phyloP scores from a whole-genome alignment of 202 grass and related monocot species.

The Eragrostis tef region DNA sequence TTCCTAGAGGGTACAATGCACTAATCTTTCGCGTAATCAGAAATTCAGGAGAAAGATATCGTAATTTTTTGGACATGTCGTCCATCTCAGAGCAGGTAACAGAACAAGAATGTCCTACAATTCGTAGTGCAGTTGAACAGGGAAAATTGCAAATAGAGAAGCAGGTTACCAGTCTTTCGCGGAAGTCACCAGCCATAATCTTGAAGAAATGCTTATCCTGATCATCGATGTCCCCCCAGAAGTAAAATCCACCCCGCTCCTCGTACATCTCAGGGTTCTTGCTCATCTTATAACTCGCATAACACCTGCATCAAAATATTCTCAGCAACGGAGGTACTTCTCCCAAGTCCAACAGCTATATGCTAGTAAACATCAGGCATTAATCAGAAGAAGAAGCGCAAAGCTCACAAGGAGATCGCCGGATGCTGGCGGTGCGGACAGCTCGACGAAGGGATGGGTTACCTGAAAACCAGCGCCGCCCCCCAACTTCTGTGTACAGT shows the following conservation, averaged over 20 bases:
- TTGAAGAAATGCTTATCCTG: background rate
- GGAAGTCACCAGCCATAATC: conserved; percentile 1
- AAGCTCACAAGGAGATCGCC: background rate
- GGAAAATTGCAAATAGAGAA: background rate
- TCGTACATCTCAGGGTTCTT: background rate
- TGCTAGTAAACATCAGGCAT: background rate
- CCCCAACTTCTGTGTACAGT: no score
- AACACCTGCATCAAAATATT: background rate
- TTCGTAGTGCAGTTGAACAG: background rate
- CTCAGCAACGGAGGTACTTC: background rate
- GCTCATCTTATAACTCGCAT: background rate
- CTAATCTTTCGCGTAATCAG: background rate
- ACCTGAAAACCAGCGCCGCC: no score
- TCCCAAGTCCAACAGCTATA: background rate
- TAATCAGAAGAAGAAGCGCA: background rate
- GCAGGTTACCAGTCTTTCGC: background rate
- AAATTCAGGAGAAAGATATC: background rate
- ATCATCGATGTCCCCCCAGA: background rate
- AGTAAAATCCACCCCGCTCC: background rate
- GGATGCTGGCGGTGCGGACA: background rate
- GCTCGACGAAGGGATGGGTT: background rate
- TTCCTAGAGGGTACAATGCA: no score
- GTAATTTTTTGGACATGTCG: background rate
- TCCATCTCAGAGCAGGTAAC: background rate
- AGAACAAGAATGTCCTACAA: background rate